Evolutionary conservation across 306 rosid genomes (phyloP).

Genomic region (Astragalus membranaceus): DNA sequence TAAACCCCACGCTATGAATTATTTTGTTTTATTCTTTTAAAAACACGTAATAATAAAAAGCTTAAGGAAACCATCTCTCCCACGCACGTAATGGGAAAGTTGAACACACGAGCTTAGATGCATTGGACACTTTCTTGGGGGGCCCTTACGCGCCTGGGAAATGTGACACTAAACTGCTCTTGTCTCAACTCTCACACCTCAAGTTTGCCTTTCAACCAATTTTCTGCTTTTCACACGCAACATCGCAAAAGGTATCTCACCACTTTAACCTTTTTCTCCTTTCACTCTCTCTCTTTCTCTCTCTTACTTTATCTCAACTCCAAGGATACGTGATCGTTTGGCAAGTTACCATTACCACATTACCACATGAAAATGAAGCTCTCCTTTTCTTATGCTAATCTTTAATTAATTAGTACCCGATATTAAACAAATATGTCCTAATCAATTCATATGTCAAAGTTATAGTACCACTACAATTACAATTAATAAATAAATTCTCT

Average conservation of each 20-base stretch:
- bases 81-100: conserved; percentile 14
- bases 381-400: conserved; percentile 12
- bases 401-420: not conserved
- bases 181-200: not conserved
- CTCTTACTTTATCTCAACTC: conserved; percentile 34
- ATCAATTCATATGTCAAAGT: conserved; percentile 8
- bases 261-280: conserved; percentile 60
- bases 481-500: not conserved
- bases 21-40: conserved; percentile 16
- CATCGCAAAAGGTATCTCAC: conserved; percentile 58
- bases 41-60: not conserved
- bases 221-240: conserved; percentile 78
- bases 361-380: not conserved
- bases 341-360: conserved; percentile 38
- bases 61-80: not conserved
- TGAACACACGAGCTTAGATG: not conserved
- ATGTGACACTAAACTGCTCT: conserved; percentile 13
- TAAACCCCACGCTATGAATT: too few species aligned
- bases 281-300: conserved; percentile 23
- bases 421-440: conserved; percentile 8
- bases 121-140: not conserved
- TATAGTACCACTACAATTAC: not conserved
- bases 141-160: conserved; percentile 24
- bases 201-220: conserved; percentile 39
- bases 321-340: conserved; percentile 33